Conservation (phyloP, 345 rosid species). For the Hibiscus tridactylites region DNA sequence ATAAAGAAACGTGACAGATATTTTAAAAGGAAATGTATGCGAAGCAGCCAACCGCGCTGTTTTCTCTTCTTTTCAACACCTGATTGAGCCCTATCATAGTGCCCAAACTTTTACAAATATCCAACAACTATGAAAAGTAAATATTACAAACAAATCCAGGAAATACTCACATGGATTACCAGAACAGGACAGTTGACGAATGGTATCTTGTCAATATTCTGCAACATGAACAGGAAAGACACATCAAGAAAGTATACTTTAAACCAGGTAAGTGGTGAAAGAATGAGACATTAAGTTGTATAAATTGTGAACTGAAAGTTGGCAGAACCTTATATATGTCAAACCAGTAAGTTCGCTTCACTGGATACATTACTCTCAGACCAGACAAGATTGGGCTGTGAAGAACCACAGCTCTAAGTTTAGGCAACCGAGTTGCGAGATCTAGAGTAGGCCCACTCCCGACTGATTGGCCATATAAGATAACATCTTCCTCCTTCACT, state of each 20-base stretch:
- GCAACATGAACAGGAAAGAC: constrained; percentile 22
- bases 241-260: constrained; percentile 7
- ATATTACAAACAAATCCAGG: neutral
- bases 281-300: neutral
- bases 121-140: neutral
- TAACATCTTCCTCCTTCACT: constrained; percentile 70
- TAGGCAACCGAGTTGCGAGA: constrained; percentile 59
- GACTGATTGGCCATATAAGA: constrained; percentile 89
- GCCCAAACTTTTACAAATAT: neutral
- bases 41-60: neutral
- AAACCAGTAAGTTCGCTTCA: constrained; percentile 87
- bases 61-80: neutral
- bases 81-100: neutral
- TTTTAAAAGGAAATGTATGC: neutral
- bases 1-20: neutral
- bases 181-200: constrained; percentile 68
- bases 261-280: neutral
- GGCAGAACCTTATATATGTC: constrained; percentile 74
- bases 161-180: constrained; percentile 61
- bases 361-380: constrained; percentile 86
- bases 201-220: constrained; percentile 87
- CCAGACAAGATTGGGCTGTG: constrained; percentile 93
- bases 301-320: neutral
- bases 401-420: constrained; percentile 82
- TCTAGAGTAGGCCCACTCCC: constrained; percentile 96